A percentile compares a stretch with the other conserved stretches of the same genome.
Evolutionary conservation across 2,329 filamentous ascomycete genomes (phyloP).

Genomic region (Phoma herbarum): DNA sequence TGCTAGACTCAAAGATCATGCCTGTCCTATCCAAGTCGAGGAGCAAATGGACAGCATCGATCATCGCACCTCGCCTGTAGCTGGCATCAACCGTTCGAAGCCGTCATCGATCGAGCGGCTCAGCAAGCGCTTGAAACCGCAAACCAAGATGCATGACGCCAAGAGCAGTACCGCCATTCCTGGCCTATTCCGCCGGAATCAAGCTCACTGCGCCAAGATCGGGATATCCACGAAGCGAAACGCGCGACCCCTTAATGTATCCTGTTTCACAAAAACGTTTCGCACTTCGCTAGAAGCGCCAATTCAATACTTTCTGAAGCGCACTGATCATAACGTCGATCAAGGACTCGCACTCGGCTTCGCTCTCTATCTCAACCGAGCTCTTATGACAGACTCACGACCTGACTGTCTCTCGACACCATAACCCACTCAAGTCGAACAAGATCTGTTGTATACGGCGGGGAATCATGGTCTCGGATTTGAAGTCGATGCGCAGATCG

Average conservation of each 20-base stretch:
- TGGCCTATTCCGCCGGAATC: conserved; percentile 2
- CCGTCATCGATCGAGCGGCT: background rate
- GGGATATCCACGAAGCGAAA: background rate
- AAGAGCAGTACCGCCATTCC: conserved; percentile 1
- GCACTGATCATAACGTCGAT: background rate
- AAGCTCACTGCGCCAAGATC: conserved; percentile 11
- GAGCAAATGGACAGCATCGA: background rate
- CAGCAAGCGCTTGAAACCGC: background rate
- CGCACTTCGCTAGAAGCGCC: background rate
- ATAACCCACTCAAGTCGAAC: too few species aligned
- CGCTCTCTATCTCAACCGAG: background rate
- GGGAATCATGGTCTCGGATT: too few species aligned
- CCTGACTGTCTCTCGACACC: background rate
- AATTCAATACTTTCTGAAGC: background rate
- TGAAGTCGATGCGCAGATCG: background rate
- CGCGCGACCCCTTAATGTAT: conserved; percentile 14
- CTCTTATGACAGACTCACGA: background rate
- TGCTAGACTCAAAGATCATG: too few species aligned
- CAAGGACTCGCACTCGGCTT: conserved; percentile 6
- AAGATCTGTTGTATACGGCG: background rate
- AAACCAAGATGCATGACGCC: conserved; percentile 4
- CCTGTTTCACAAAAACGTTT: conserved; percentile 7
- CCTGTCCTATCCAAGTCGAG: background rate
- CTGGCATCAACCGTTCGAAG: background rate
- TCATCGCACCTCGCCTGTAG: background rate